These are phyloP conservation scores for Echria macrotheca DNA, from an alignment of 495 filamentous ascomycete genomes.

Conservation along the genomic window DNA sequence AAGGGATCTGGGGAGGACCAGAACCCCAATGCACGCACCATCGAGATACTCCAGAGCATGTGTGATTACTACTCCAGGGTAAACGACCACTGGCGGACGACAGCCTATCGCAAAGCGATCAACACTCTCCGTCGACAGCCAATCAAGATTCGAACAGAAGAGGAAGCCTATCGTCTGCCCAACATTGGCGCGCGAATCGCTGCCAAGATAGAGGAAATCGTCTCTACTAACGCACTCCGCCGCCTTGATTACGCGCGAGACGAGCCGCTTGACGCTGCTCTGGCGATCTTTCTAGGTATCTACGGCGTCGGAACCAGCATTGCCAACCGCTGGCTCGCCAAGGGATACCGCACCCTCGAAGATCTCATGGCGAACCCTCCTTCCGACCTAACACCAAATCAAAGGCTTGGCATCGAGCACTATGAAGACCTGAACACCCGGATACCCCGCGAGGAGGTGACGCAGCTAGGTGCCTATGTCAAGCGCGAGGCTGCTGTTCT, in stretches of 20 bases:
- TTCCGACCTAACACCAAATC: conserved; percentile 64
- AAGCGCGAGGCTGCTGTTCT: conserved; percentile 53
- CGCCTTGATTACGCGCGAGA: conserved; percentile 62
- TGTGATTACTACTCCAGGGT: conserved; percentile 69
- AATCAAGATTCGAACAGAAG: conserved; percentile 57
- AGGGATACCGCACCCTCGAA: conserved; percentile 68
- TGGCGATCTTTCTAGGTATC: conserved; percentile 68
- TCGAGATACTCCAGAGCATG: conserved; percentile 78
- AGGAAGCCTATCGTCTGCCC: conserved; percentile 63
- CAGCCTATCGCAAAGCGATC: conserved; percentile 79
- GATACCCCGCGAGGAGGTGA: conserved; percentile 76
- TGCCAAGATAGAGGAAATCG: conserved; percentile 89
- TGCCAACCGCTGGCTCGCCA: conserved; percentile 71
- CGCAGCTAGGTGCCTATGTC: conserved; percentile 63
- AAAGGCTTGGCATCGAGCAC: conserved; percentile 72
- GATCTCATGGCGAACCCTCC: conserved; percentile 58
- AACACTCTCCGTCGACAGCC: conserved; percentile 62
- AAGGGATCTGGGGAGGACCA: conserved; percentile 3
- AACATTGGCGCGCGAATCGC: conserved; percentile 74
- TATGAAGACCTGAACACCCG: conserved; percentile 78
- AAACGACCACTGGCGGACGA: conserved; percentile 72
- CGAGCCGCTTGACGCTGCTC: conserved; percentile 57
- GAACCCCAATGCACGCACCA: conserved; percentile 67
- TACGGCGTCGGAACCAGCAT: conserved; percentile 72
- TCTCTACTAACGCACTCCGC: conserved; percentile 62